Base-by-base conservation (phyloP, 1,139 yeast species). In the Hyphopichia buzzinii region DNA sequence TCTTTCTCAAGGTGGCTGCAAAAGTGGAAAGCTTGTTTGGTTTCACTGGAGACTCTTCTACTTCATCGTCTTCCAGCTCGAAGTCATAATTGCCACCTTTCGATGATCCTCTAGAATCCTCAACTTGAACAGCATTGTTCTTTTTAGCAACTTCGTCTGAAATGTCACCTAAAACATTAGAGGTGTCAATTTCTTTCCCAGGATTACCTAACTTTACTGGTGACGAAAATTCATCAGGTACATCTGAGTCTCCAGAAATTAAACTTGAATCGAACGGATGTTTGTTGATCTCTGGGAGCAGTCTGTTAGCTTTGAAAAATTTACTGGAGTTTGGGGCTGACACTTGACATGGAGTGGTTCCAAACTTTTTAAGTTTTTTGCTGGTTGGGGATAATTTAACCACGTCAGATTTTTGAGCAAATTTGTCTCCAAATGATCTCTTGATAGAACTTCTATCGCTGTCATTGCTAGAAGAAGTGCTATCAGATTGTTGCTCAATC, bases 1-100 rank as follows among this genome's bases (percentile, higher is more conserved):
- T 52, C 12, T 59, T 54, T 37, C 67, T 48, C 37, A 64, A 54
- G 7, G 55, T 36, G 33, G 43, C 40, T 17, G 55, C 52, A 30
- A 59, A 45, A n/a, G 33, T 38, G 3, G 41, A 35, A 12, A 46
- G 30, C 10, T 35, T 40, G 29, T 31, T 26, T 17, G 26, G 35
- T 30, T 64, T 67, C 4, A 66, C 54, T 3, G 75, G 75, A 2
- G 74, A 68, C 40, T 70, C 76, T 33, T 68, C 74, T 15, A 70
- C 57, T 28, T 64, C 72, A 33, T 65, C 72, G 23, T 64, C 70
- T 6, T 19, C 23, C 23, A 19, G 23, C 10, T 19, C 23, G 23
- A 19, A 19, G 8, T 19, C 23, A 10, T 19, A 19, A 7, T 6
- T 6, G 8, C 10, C 10, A 10, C 6, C 6, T 10, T 6, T 19